Evolutionary conservation across 352 stramenopile genomes (phyloP).

Genomic region (Plasmopara muralis): DNA sequence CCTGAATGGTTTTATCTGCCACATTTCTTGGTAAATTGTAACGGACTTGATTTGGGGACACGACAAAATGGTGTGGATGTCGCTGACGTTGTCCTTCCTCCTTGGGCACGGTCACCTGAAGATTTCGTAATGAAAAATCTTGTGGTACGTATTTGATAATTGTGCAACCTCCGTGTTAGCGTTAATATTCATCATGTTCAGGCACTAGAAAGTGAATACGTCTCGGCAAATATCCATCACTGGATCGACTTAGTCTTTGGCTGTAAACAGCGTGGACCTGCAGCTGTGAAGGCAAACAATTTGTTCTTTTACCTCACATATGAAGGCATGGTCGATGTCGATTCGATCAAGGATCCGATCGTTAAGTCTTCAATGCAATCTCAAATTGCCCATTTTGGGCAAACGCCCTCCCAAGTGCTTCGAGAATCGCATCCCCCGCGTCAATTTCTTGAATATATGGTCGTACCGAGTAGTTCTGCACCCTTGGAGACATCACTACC

Average conservation of each 20-base stretch:
- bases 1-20: constrained; percentile 93
- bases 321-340: constrained; percentile 96
- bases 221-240: constrained; percentile 78
- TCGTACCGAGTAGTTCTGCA: too few species aligned
- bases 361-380: constrained; percentile 91
- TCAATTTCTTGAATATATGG: constrained; percentile 6
- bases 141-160: constrained; percentile 33
- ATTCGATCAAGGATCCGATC: constrained; percentile 91
- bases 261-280: constrained; percentile 58
- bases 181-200: constrained; percentile 10
- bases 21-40: constrained; percentile 87
- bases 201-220: constrained; percentile 83
- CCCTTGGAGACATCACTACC: neutral
- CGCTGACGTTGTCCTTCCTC: constrained; percentile 92
- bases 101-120: constrained; percentile 74
- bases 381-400: constrained; percentile 98
- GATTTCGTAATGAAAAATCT: constrained; percentile 86
- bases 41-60: constrained; percentile 72
- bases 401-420: constrained; percentile 96
- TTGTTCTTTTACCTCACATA: constrained; percentile 99
- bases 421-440: constrained; percentile 73
- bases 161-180: neutral
- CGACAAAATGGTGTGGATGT: constrained; percentile 81
- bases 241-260: constrained; percentile 87
- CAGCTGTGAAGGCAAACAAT: constrained; percentile 92